These are phyloP conservation scores for Colletotrichum sp. DNA, from an alignment of 2,329 filamentous ascomycete species.

Conservation along the genomic window DNA sequence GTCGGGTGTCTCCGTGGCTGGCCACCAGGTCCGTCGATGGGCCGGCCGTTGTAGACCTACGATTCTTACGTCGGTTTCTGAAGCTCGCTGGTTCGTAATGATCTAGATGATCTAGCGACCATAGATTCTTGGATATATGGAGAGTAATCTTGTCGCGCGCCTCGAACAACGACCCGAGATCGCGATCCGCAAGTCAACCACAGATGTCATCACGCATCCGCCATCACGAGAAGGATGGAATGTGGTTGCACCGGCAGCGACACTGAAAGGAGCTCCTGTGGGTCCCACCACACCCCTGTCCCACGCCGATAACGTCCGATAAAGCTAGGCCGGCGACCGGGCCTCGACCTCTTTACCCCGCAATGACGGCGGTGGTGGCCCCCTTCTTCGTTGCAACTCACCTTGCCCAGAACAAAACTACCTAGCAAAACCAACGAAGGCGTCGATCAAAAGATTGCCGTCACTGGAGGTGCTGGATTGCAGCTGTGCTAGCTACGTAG, in stretches of 20 bases:
- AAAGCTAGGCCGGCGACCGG: background rate
- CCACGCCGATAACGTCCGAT: conserved; percentile 7
- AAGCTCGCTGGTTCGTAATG: background rate
- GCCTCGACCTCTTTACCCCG: conserved; percentile 9
- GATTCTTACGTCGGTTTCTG: background rate
- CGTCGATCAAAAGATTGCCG: background rate
- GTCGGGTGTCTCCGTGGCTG: background rate
- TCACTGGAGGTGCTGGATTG: too few species aligned
- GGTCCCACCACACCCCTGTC: background rate
- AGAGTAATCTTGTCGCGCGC: too few species aligned
- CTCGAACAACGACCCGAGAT: background rate
- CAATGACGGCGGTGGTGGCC: conserved; percentile 13
- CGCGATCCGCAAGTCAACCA: background rate
- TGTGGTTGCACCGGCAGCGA: background rate
- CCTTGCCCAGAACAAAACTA: background rate
- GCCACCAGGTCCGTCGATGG: background rate
- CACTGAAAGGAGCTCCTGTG: conserved; percentile 4
- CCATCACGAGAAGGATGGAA: background rate
- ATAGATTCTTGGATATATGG: background rate
- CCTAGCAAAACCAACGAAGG: background rate
- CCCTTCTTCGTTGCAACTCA: background rate
- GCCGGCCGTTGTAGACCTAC: background rate
- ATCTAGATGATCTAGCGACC: background rate
- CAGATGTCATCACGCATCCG: background rate
- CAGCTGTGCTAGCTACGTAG: background rate